Base-by-base conservation (phyloP, 2,329 filamentous ascomycete genomes). In the Mycocentrospora acerina region DNA sequence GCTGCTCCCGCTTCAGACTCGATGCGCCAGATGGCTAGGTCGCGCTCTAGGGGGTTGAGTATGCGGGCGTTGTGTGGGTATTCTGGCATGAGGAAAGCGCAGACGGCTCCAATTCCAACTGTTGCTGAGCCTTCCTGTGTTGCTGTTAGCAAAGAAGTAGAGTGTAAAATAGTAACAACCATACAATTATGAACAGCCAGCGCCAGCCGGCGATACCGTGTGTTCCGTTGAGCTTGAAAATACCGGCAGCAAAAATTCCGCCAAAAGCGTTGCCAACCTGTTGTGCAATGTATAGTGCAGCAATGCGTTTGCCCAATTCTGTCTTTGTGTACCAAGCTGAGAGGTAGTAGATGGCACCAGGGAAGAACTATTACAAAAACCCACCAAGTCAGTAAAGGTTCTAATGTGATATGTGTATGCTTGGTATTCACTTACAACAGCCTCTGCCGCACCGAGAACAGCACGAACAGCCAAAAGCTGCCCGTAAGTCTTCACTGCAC, bases 321-420 rank as follows among this genome's bases (percentile, higher is more conserved):
- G 73, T 73, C 37, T 80, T 75, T 3, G 80, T 83, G 58, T 85
- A 85, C 74, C 80, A 84, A 44, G 81, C 78, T 0, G 77, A 80
- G 24, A 84, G 69, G 31, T 82, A 77, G 32, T 82, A 71, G 12
- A 83, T 70, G 0, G 78, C 77, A 25, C 81, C 81, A 0, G 81
- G 81, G 30, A 82, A 71, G 57, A 82, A 83, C 1, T 59, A 60
- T 10, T 27, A 26, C 13, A 19, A n/a, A n/a, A 17, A 27, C 24
- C n/a, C 13, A 18, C 17, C 7, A 17, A 10, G 24, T 6, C 5
- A 18, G 12, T 15, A 26, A 2, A 10, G 16, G 13, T 3, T 32
- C 4, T n/a, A 18, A 19, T 19, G 19, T 32, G 15, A 19, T n/a
- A 19, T 19, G 6, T 7, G 30, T 4, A 19, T 24, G 11, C 16